A percentile compares a stretch with the other conserved stretches of the same genome.
Conservation (phyloP, 1,284 basidiomycete species). For the Trametes polyzona region DNA sequence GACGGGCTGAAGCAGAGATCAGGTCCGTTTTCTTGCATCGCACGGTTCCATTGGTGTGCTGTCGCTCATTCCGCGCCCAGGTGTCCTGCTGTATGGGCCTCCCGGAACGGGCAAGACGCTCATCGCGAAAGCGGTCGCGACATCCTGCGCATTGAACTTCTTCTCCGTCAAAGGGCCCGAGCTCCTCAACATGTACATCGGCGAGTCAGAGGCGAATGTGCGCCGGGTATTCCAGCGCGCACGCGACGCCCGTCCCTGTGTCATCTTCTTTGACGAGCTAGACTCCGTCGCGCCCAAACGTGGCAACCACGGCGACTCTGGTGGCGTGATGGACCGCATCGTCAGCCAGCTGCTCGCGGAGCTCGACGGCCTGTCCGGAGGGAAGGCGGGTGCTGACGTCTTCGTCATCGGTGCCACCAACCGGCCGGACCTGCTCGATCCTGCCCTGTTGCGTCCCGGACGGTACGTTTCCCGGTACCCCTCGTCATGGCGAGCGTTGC, state of each 20-base stretch:
- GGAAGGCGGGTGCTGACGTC: conserved; percentile 67
- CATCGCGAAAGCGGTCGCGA: conserved; percentile 92
- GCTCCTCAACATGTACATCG: conserved; percentile 97
- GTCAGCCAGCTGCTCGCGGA: conserved; percentile 96
- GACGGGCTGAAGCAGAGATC: conserved; percentile 96
- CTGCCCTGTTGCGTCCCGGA: conserved; percentile 91
- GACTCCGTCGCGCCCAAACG: conserved; percentile 96
- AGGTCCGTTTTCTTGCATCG: conserved; percentile 50
- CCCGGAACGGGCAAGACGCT: conserved; percentile 97
- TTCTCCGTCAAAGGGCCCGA: conserved; percentile 98
- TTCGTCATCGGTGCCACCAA: conserved; percentile 99
- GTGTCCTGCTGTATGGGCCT: conserved; percentile 90
- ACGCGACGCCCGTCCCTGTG: conserved; percentile 87
- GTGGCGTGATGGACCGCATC: conserved; percentile 97
- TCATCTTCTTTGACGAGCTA: conserved; percentile 98
- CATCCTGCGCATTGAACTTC: conserved; percentile 91
- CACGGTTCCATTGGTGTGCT: neutral
- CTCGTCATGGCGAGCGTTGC: neutral
- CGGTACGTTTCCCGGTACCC: conserved; percentile 46
- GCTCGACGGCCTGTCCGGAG: conserved; percentile 87
- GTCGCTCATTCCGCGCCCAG: conserved; percentile 41
- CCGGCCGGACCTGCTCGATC: conserved; percentile 92
- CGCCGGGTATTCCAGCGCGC: conserved; percentile 92
- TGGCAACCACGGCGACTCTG: conserved; percentile 93
- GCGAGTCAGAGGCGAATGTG: conserved; percentile 97